Base-by-base conservation (phyloP, 352 stramenopile genomes). In the Phytophthora pseudosyringae region DNA sequence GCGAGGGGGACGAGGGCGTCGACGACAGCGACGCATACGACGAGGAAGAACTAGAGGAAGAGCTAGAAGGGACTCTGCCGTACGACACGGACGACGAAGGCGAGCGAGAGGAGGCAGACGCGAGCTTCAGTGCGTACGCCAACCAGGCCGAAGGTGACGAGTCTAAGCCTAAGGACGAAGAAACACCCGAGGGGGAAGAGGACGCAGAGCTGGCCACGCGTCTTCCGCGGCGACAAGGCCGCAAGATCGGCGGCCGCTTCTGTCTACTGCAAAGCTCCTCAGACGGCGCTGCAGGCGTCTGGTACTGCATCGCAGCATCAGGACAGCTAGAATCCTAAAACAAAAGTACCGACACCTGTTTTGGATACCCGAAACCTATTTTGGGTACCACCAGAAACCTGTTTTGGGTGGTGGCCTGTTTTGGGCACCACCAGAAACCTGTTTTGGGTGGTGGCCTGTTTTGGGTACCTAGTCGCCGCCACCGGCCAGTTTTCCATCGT, bases 221-320 rank as follows among this genome's bases (percentile, higher is more conserved):
- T 18, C 38, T 32, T 1, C 29, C 28, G n/a, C 59, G 66, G 66
- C 59, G 39, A 35, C 59, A 54, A 62, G 66, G 66, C 35, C 39
- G 55, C 4, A 73, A 73, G 35, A 51, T 70, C 25, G 36, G 59
- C 28, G 54, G 54, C 54, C 53, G 33, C 2, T 73, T 67, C 32
- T 69, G 47, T 44, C 16, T 73, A 1, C 21, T 70, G 4, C 48
- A 67, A 32, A 54, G 48, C 13, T 44, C 31, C 13, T 6, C 38
- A 21, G 50, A 44, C 3, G 9, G 40, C 16, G 9, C 32, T 1
- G 32, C 21, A 50, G 21, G 21, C 25, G 33, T 13, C 44, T 29
- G n/a, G 55, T 16, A 38, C 2, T 8, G 21, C 21, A 67, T 71
- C 11, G 25, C 33, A 53, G 33, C 18, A 21, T 33, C 48, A 41